A percentile compares a stretch with the other conserved stretches of the same genome.
Conservation (phyloP, 2,329 filamentous ascomycete species). For the Myriosclerotinia duriaeana region DNA sequence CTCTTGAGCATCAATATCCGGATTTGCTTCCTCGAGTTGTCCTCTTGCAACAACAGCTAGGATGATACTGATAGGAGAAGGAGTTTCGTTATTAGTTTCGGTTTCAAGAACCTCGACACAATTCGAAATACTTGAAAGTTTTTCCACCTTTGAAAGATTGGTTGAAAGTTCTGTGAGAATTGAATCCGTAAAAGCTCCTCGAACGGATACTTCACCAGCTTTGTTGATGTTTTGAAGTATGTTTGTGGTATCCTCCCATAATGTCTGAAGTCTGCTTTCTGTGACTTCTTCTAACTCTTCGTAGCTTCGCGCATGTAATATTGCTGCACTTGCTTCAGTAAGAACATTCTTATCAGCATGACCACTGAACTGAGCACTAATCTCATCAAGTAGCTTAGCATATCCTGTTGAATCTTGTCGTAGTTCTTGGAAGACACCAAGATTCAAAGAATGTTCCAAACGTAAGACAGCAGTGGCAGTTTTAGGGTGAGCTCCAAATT, state of each 20-base stretch:
- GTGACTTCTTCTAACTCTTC: slow-evolving; percentile 87
- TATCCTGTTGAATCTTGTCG: slow-evolving; percentile 83
- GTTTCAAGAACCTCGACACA: slow-evolving; percentile 74
- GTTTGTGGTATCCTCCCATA: slow-evolving; percentile 84
- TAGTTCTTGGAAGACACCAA: slow-evolving; percentile 84
- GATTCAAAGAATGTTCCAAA: slow-evolving; percentile 80
- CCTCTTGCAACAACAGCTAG: slow-evolving; percentile 73
- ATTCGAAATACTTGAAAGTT: slow-evolving; percentile 76
- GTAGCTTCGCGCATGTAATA: slow-evolving; percentile 81
- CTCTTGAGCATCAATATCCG: slow-evolving; percentile 73
- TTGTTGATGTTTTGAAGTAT: slow-evolving; percentile 64
- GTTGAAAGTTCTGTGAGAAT: slow-evolving; percentile 70
- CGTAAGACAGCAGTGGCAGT: slow-evolving; percentile 84
- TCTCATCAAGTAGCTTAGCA: slow-evolving; percentile 79
- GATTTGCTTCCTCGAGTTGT: slow-evolving; percentile 61
- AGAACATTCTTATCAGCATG: slow-evolving; percentile 86
- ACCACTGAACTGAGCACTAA: slow-evolving; percentile 90
- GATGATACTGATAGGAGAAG: slow-evolving; percentile 65
- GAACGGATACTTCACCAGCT: slow-evolving; percentile 67
- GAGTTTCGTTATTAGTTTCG: slow-evolving; percentile 47
- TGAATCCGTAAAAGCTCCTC: slow-evolving; percentile 65
- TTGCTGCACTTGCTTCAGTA: slow-evolving; percentile 75
- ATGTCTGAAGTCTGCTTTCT: slow-evolving; percentile 71
- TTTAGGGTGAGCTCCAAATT: slow-evolving; percentile 85
- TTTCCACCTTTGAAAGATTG: slow-evolving; percentile 74